Conservation (phyloP, 768 basidiomycete genomes). For the Leccinum longicurvipes region DNA sequence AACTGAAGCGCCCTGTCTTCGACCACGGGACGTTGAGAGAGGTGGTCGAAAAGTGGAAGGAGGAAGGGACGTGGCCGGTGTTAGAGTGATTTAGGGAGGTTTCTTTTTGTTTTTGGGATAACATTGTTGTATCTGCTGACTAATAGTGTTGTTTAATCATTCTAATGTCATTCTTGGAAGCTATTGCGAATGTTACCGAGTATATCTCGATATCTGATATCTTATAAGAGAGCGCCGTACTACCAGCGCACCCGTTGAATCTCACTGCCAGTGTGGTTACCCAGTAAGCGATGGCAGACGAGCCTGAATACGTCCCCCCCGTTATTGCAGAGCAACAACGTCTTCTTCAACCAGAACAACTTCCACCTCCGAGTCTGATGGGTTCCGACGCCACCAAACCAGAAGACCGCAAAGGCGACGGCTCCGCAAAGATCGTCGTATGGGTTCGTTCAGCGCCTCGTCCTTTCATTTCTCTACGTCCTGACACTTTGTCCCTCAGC, state of each 20-base stretch:
- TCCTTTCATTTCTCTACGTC: not conserved
- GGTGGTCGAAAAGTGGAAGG: conserved; percentile 78
- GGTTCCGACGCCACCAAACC: conserved; percentile 26
- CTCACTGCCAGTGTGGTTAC: not conserved
- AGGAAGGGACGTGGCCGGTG: conserved; percentile 48
- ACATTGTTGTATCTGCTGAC: conserved; percentile 25
- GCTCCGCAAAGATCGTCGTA: conserved; percentile 30
- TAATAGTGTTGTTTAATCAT: conserved; percentile 25
- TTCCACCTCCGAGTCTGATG: conserved; percentile 18
- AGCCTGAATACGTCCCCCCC: not conserved
- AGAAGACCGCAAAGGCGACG: conserved; percentile 41
- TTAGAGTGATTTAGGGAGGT: conserved; percentile 7
- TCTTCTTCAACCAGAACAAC: not conserved
- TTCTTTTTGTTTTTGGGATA: conserved; percentile 15
- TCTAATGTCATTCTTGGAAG: not conserved
- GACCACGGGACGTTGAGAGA: conserved; percentile 60
- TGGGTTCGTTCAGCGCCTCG: conserved; percentile 32
- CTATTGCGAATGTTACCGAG: too few species aligned
- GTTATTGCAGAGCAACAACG: not conserved
- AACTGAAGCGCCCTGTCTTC: conserved; percentile 60
- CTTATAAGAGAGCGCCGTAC: not conserved
- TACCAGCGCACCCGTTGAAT: not conserved
- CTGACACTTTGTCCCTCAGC: conserved; percentile 7
- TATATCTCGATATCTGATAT: too few species aligned
- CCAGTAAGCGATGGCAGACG: conserved; percentile 4